A percentile compares a stretch with the other conserved stretches of the same genome.
These are phyloP conservation scores for Mucor piriformis DNA, from an alignment of 371 early-diverging fungal genomes.

Conservation along the genomic window DNA sequence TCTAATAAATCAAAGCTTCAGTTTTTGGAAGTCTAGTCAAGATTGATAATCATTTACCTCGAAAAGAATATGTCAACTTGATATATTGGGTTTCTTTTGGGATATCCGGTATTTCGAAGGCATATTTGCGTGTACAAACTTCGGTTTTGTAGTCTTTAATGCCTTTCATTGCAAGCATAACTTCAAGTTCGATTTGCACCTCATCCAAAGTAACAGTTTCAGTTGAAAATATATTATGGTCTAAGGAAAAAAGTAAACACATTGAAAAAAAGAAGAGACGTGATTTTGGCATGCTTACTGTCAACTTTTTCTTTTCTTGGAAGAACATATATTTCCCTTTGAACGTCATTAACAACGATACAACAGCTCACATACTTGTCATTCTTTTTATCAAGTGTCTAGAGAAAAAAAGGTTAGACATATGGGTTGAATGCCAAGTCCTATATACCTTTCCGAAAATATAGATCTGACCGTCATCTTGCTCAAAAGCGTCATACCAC, in stretches of 20 bases:
- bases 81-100: conserved; percentile 83
- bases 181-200: conserved; percentile 78
- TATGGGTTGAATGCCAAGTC: background rate
- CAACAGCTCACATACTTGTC: conserved; percentile 78
- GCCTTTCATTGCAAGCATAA: conserved; percentile 50
- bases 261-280: no score
- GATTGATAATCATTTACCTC: no score
- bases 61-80: conserved; percentile 80
- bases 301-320: no score
- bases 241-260: no score
- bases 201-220: conserved; percentile 61
- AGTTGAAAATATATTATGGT: no score
- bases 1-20: no score
- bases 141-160: conserved; percentile 62
- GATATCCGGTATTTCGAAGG: conserved; percentile 85
- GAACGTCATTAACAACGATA: conserved; percentile 72
- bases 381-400: conserved; percentile 14
- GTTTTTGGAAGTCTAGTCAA: no score
- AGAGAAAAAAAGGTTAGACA: no score
- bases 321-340: conserved; percentile 86
- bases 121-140: conserved; percentile 80
- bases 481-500: conserved; percentile 93
- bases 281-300: no score
- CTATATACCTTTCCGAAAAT: conserved; percentile 84
- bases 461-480: conserved; percentile 72